Evolutionary conservation across 2,329 filamentous ascomycete species (phyloP), one percentile per base, ranked within the genome.

Genomic region (Penicillium expansum): DNA sequence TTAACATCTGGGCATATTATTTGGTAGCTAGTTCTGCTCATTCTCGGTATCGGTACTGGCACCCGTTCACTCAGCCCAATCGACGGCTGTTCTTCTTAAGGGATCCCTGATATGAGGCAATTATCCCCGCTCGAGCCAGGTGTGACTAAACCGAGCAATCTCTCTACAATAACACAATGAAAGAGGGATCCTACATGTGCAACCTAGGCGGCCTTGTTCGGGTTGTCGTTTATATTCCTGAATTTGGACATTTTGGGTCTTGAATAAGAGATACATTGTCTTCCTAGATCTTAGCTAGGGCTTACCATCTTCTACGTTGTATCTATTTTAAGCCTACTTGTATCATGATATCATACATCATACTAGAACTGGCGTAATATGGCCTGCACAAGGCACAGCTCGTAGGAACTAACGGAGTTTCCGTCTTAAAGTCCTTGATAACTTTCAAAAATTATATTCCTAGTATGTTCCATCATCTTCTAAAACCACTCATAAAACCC

Each of bases 221-320:
- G 16, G 16, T 7, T 22, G 5, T 6, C 18, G 4, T 1, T 16
- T 22, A 3, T 4, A 2, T 7, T 16, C 11, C 43, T 11, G 4
- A 22, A 5, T 32, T 45, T 10, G 5, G 11, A 16, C 7, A 16
- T 14, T 5, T 32, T 30, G 0, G 3, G 2, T 22, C 2, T 22
- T n/a, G 4, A 11, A 11, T 4, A 32, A 7, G 11, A 13, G 10
- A 2, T 4, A 1, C 6, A 30, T 1, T 10, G 13, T 13, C 4
- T 22, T 8, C 2, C 0, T 16, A 3, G 2, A 1, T 3, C 13
- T 2, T 16, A n/a, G 4, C 0, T 16, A 2, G 2, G 2, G 3
- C 13, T 4, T 16, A 11, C 13, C 5, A 5, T 16, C 3, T 1
- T 33, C 9, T 33, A 11, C 13, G 3, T 0, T 16, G 8, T 18